Evolutionary conservation across 1,284 basidiomycete species (phyloP).

Genomic region (Xanthoconium separans): DNA sequence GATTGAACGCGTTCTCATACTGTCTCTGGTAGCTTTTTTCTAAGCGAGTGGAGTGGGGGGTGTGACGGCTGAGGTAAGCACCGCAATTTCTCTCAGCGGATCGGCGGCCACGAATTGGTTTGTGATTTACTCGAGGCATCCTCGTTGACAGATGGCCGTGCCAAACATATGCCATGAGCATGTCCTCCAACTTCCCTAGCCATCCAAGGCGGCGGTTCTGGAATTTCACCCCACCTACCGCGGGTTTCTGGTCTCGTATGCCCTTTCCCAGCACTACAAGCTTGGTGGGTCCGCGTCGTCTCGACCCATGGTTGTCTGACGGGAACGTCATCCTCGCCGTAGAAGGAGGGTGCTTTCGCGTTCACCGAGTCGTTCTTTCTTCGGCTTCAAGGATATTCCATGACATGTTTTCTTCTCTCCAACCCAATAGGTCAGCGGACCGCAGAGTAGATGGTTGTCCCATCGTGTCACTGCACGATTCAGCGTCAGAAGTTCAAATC

Average conservation of each 20-base stretch:
- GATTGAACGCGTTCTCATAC: no score
- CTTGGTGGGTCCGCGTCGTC: conserved; percentile 15
- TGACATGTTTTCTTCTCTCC: conserved; percentile 18
- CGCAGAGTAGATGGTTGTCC: conserved; percentile 27
- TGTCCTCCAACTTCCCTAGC: conserved; percentile 15
- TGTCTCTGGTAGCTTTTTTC: no score
- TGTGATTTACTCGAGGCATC: conserved; percentile 22
- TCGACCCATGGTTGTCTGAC: conserved; percentile 29
- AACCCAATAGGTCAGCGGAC: conserved; percentile 7
- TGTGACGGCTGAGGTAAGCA: not conserved
- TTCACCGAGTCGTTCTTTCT: conserved; percentile 26
- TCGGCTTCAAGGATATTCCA: conserved; percentile 25
- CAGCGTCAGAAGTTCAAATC: conserved; percentile 27
- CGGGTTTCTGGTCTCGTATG: conserved; percentile 20
- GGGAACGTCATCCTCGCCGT: conserved; percentile 27
- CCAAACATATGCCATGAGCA: conserved; percentile 23
- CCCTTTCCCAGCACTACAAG: conserved; percentile 16
- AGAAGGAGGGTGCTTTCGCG: conserved; percentile 23
- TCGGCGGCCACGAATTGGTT: not conserved
- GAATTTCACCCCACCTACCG: conserved; percentile 11
- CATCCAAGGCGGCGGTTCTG: conserved; percentile 10
- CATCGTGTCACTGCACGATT: conserved; percentile 21
- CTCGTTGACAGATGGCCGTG: conserved; percentile 29
- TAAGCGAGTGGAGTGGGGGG: no score
- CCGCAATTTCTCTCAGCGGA: conserved; percentile 1